Base-by-base conservation (phyloP, 805 yeast genomes). In the Candida broadrunensis region DNA sequence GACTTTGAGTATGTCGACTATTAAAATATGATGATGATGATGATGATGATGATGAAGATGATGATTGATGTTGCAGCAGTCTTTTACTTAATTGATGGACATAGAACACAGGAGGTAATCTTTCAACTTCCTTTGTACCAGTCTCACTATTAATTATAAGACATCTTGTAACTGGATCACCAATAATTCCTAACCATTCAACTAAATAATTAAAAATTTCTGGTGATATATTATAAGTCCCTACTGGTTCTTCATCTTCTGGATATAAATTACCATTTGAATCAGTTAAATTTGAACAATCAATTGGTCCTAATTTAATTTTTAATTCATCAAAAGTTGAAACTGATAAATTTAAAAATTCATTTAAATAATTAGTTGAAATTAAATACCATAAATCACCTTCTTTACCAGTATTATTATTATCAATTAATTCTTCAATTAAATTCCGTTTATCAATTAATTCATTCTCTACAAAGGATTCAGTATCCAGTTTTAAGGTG, bases 141-240 rank as follows among this genome's bases (percentile, higher is more conserved):
- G 60, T 53, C 14, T 48, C 49, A 2, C 47, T 46, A 39, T 62
- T 57, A 3, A 50, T 34, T 5, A 61, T 42, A 4, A 68, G 39
- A 17, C 55, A 54, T 36, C 74, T 56, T 5, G 61, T 44, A 8
- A 68, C 61, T 1, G 72, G 69, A 6, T 45, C 55, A 1, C 72
- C 70, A 1, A 59, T 52, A 17, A 76, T 37, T 0, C 85, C 85
- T 55, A 80, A 82, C 81, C 84, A 77, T 24, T 67, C 63, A 1
- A 55, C 58, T 8, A 83, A 55, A 43, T 65, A 52, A 2, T 65
- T 51, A 48, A 77, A 82, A 2, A 75, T 66, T 4, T 62, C 57
- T 5, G 72, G 73, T 0, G 77, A 61, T 0, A 83, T 58, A 31
- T 47, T 46, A 31, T 44, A 46, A 11, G 52, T 46, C 6, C 43